A percentile compares a stretch with the other conserved stretches of the same genome.
These are phyloP conservation scores for Pyrrhoderma noxium DNA, from an alignment of 1,284 basidiomycete genomes.

Conservation along the genomic window DNA sequence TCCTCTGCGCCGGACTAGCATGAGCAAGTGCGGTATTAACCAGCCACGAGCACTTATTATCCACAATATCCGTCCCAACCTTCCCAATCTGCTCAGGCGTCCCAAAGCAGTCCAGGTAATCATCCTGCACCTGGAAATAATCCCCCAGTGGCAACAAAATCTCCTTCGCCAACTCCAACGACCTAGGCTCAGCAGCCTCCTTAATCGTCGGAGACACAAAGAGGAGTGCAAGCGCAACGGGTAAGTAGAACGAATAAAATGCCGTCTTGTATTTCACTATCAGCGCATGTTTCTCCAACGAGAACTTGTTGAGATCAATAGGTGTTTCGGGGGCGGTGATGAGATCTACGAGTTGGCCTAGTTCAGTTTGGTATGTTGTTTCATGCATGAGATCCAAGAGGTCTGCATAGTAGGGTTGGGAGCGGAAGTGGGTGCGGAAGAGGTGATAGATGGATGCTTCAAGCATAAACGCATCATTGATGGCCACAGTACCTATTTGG, in stretches of 20 bases:
- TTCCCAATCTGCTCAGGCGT: conserved; percentile 93
- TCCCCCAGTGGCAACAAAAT: conserved; percentile 93
- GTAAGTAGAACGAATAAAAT: conserved; percentile 98
- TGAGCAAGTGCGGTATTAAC: conserved; percentile 81
- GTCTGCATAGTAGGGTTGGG: conserved; percentile 79
- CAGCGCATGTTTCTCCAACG: conserved; percentile 74
- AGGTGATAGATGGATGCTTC: conserved; percentile 91
- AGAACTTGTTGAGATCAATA: conserved; percentile 87
- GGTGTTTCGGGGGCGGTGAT: conserved; percentile 90
- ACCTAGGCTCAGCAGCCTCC: conserved; percentile 58
- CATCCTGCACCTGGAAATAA: conserved; percentile 99
- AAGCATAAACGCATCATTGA: conserved; percentile 98
- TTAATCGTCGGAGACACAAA: conserved; percentile 39
- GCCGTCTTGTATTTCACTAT: conserved; percentile 99
- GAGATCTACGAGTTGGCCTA: conserved; percentile 93
- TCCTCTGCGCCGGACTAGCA: conserved; percentile 48
- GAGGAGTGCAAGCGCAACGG: conserved; percentile 91
- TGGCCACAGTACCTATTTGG: conserved; percentile 78
- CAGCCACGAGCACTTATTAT: conserved; percentile 99
- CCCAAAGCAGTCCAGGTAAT: conserved; percentile 92
- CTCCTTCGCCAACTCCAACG: conserved; percentile 74
- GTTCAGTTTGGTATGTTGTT: conserved; percentile 91
- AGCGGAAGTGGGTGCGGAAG: conserved; percentile 83
- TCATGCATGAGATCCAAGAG: conserved; percentile 89
- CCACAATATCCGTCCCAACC: conserved; percentile 95